phyloP scores from a whole-genome alignment of 2,329 filamentous ascomycete genomes.

The Alternaria atra region DNA sequence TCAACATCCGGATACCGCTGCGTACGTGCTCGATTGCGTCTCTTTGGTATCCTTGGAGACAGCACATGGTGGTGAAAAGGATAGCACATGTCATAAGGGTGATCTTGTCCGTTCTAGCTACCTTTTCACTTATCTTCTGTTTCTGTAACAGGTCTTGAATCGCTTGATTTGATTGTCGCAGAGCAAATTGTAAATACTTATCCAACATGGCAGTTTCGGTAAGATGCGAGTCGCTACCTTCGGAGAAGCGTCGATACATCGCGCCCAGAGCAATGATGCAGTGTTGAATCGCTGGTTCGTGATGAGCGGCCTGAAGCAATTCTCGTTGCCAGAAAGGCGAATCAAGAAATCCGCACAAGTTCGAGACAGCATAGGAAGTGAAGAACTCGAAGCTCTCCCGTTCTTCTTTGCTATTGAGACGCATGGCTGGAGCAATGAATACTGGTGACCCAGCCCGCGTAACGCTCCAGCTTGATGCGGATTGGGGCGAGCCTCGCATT shows the following conservation, averaged over 20 bases:
- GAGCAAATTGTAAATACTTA: constrained; percentile 40
- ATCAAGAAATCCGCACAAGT: constrained; percentile 42
- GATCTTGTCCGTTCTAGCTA: constrained; percentile 30
- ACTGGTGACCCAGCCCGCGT: constrained; percentile 17
- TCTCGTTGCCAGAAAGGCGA: constrained; percentile 44
- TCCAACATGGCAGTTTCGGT: constrained; percentile 34
- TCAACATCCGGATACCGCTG: constrained; percentile 42
- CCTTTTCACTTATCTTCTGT: constrained; percentile 3
- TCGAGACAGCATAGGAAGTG: constrained; percentile 32
- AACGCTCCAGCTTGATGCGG: background rate
- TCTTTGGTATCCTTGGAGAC: constrained; percentile 43
- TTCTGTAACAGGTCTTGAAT: constrained; percentile 35
- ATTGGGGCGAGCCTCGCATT: constrained; percentile 1
- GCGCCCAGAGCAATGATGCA: constrained; percentile 43
- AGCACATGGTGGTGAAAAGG: constrained; percentile 43
- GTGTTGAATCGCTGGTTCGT: constrained; percentile 41
- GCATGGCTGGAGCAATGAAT: constrained; percentile 26
- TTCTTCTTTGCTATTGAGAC: constrained; percentile 33
- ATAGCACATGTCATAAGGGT: constrained; percentile 44
- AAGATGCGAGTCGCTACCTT: constrained; percentile 28
- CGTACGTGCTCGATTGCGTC: constrained; percentile 42
- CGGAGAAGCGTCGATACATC: constrained; percentile 44
- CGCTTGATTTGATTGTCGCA: constrained; percentile 43
- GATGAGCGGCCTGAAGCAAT: constrained; percentile 44
- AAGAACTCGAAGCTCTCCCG: constrained; percentile 45